These are phyloP conservation scores for Paraconiothyrium sp. DNA, from an alignment of 2,329 filamentous ascomycete genomes.

Conservation along the genomic window DNA sequence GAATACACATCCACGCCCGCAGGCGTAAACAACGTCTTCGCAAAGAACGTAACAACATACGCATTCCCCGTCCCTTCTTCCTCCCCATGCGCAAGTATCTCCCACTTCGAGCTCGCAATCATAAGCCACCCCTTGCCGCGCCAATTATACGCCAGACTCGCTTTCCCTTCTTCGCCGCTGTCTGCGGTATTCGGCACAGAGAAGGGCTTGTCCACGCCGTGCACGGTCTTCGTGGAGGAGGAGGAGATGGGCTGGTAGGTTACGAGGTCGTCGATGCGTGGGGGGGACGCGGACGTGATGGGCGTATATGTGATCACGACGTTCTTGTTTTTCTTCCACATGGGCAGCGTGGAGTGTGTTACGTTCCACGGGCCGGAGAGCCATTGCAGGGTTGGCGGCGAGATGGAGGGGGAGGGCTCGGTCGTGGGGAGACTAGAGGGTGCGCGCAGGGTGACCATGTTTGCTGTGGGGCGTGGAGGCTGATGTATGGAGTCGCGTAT, in stretches of 20 bases:
- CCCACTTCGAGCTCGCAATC: slow-evolving; percentile 80
- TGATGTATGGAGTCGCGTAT: not conserved
- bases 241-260: slow-evolving; percentile 68
- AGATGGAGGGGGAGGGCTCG: slow-evolving; percentile 26
- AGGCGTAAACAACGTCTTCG: slow-evolving; percentile 82
- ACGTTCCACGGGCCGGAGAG: slow-evolving; percentile 48
- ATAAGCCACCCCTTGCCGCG: slow-evolving; percentile 77
- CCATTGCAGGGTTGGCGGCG: slow-evolving; percentile 50
- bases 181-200: slow-evolving; percentile 29
- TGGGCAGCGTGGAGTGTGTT: slow-evolving; percentile 56
- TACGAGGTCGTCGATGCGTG: slow-evolving; percentile 74
- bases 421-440: slow-evolving; percentile 35
- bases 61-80: slow-evolving; percentile 56
- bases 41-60: slow-evolving; percentile 88
- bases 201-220: slow-evolving; percentile 69
- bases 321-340: slow-evolving; percentile 84
- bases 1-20: slow-evolving; percentile 84
- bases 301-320: slow-evolving; percentile 79
- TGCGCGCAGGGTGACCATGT: slow-evolving; percentile 37
- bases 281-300: slow-evolving; percentile 32
- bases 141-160: slow-evolving; percentile 67
- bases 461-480: slow-evolving; percentile 1
- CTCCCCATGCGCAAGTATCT: slow-evolving; percentile 80
- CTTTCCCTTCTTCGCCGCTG: slow-evolving; percentile 53
- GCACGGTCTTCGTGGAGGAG: slow-evolving; percentile 66